Evolutionary conservation across 2,329 filamentous ascomycete genomes (phyloP).

Genomic region (Furcasterigmium sp.): DNA sequence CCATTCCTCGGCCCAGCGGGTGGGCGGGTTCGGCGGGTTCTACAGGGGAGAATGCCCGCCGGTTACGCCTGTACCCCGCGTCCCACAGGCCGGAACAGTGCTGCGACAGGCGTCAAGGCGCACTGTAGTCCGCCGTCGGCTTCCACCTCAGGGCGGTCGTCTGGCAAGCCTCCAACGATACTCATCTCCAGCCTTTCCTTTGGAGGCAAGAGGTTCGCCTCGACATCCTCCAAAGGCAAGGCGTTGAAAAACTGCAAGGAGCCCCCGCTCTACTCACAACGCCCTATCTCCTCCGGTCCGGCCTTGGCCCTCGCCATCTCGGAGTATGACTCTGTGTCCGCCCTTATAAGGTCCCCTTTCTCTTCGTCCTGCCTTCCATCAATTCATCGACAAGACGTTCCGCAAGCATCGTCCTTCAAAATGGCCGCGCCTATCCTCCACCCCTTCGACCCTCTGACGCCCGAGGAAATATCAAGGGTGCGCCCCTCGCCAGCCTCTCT

Average conservation of each 20-base stretch:
- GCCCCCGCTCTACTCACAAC: not conserved
- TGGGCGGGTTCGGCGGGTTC: no score
- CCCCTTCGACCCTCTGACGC: constrained; percentile 19
- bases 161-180: no score
- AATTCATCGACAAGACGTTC: not conserved
- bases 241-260: no score
- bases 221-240: no score
- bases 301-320: no score
- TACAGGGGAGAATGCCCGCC: not conserved
- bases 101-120: no score
- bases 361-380: not conserved
- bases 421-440: constrained; percentile 6
- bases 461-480: constrained; percentile 19
- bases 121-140: no score
- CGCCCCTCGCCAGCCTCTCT: not conserved
- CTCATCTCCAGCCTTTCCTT: not conserved
- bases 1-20: no score
- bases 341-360: not conserved
- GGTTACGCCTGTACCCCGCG: no score
- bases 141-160: no score
- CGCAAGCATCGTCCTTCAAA: not conserved
- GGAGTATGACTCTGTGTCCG: no score
- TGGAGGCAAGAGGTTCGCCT: not conserved
- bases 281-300: not conserved
- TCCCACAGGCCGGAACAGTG: no score